Base-by-base conservation (phyloP, 306 rosid species). In the Adenanthera pavonina region DNA sequence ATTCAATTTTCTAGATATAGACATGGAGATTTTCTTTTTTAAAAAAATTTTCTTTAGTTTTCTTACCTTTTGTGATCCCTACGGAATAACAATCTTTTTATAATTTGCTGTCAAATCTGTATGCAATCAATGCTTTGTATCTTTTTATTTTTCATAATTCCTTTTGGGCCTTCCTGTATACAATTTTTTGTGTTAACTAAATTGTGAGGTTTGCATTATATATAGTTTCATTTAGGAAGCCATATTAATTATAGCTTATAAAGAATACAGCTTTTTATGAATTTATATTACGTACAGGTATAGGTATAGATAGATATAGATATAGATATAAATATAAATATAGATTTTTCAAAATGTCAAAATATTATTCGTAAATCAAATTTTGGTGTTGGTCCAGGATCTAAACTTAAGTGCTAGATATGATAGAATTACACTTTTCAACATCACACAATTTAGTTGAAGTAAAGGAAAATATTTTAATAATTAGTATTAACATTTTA, bases 21-120 rank as follows among this genome's bases (percentile, higher is more conserved):
- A 76, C 54, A 33, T n/a, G 52, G 30, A 66, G 49, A 80, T 49
- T 70, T 72, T 86, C 67, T 62, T 36, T 56, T 62, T 25, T 25
- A 25, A 25, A 25, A 25, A 25, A 25, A 25, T 12, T 20, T 61
- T 78, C 71, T 73, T 78, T 76, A 61, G 68, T 14, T 70, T 73
- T 53, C 54, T 72, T 36, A 3, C 19, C 47, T 16, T 69, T 41
- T 76, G 59, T 83, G 75, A 49, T 72, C 74, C 78, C 76, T 4
- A 76, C 56, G 60, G 51, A 52, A 72, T 53, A 75, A 25, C 60
- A 52, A 38, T 57, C 36, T 20, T 64, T 65, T 34, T 7, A 17
- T 61, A 76, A 69, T 69, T 60, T 38, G 11, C 17, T 76, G 8
- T 46, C 73, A 48, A 72, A 73, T 16, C 36, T 34, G 25, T n/a